Evolutionary conservation across 1,139 yeast genomes (phyloP).

Genomic region (Saccharomyces uvarum): DNA sequence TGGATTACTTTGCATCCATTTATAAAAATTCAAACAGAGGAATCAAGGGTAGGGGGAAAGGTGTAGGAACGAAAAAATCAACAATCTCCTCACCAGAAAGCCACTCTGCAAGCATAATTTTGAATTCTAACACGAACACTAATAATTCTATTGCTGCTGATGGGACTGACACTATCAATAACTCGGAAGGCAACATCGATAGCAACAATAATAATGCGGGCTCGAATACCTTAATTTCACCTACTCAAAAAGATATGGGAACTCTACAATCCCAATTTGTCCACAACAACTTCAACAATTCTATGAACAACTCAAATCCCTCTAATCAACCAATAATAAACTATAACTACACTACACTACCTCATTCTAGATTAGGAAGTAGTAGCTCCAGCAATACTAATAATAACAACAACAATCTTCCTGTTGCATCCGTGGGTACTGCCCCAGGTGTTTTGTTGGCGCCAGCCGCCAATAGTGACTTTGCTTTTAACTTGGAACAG

Average conservation of each 20-base stretch:
- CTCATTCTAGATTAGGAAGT: not conserved
- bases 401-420: not conserved
- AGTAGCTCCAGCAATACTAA: not conserved
- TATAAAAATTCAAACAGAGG: constrained; percentile 88
- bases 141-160: constrained; percentile 35
- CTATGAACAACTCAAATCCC: not conserved
- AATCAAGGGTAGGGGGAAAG: constrained; percentile 80
- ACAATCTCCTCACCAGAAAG: not conserved
- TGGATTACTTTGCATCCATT: constrained; percentile 68
- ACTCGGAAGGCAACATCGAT: constrained; percentile 35
- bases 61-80: constrained; percentile 1
- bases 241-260: not conserved
- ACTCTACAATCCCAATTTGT: not conserved
- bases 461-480: not conserved
- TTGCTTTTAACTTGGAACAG: not conserved
- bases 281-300: not conserved
- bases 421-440: not conserved
- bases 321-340: not conserved
- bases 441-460: not conserved
- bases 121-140: constrained; percentile 48
- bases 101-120: not conserved
- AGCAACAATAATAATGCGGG: constrained; percentile 20
- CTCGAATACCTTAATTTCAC: not conserved
- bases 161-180: not conserved
- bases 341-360: not conserved